phyloP scores from a whole-genome alignment of 2,329 filamentous ascomycete species.

The Ceratocystis alfenasii region DNA sequence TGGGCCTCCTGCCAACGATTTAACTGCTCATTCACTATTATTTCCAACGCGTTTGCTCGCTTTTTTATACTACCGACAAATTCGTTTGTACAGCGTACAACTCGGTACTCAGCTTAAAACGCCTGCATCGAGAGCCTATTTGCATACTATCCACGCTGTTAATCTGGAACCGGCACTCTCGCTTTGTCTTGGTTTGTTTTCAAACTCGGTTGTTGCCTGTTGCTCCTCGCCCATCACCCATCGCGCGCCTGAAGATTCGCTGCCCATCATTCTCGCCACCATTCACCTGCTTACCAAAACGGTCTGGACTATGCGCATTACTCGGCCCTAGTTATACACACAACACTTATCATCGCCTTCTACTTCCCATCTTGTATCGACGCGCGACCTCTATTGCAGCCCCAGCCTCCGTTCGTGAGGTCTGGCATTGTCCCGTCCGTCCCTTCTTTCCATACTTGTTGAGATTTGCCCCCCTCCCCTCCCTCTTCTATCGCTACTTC shows the following conservation, averaged over 20 bases:
- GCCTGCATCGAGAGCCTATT: too few species aligned
- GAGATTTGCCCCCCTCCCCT: conserved; percentile 24
- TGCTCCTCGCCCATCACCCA: background rate
- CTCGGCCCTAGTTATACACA: background rate
- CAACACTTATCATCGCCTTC: background rate
- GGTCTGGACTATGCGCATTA: conserved; percentile 1
- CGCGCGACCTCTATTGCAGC: background rate
- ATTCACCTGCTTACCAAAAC: background rate
- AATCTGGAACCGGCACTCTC: too few species aligned
- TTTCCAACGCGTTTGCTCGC: background rate
- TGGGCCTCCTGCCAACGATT: background rate
- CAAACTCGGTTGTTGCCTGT: too few species aligned
- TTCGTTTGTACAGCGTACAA: too few species aligned
- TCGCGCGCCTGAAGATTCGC: background rate
- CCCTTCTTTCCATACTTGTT: conserved; percentile 25
- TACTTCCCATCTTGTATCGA: background rate
- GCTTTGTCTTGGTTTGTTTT: too few species aligned
- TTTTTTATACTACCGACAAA: background rate
- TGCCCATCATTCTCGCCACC: background rate
- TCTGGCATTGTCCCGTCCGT: conserved; percentile 21
- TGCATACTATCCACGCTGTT: too few species aligned
- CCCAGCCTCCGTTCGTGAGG: conserved; percentile 14
- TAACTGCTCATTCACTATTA: background rate
- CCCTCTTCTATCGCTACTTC: conserved; percentile 21
- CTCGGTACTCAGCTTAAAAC: too few species aligned